phyloP scores from a whole-genome alignment of 129 eudicot genomes.

The Erigeron canadensis region DNA sequence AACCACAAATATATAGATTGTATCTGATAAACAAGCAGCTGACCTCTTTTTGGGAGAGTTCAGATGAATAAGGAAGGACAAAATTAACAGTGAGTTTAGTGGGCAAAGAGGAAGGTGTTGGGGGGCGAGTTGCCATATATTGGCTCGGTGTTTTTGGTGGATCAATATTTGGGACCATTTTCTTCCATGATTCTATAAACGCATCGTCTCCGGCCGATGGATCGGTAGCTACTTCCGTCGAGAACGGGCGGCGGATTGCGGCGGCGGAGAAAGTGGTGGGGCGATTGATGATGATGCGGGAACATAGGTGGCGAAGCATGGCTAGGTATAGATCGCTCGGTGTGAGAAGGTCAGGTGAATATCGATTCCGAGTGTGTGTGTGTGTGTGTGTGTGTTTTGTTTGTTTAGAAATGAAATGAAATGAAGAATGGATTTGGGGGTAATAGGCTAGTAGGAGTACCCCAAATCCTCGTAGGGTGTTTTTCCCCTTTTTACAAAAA shows the following conservation, averaged over 20 bases:
- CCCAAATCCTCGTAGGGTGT: too few relatives aligned
- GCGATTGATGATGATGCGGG: conserved; percentile 45
- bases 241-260: conserved; percentile 34
- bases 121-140: conserved; percentile 62
- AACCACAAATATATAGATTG: not conserved
- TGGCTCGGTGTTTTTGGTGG: conserved; percentile 77
- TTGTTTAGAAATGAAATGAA: not conserved
- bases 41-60: conserved; percentile 60
- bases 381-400: too few relatives aligned
- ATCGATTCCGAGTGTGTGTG: conserved; percentile 4
- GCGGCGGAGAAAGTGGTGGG: conserved; percentile 35
- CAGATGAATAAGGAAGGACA: conserved; percentile 63
- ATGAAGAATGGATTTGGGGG: not conserved
- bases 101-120: conserved; percentile 65
- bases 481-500: too few relatives aligned
- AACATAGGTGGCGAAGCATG: conserved; percentile 59
- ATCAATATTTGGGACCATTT: conserved; percentile 53
- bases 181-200: conserved; percentile 63
- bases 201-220: conserved; percentile 33
- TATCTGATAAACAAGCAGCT: not conserved
- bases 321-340: conserved; percentile 44
- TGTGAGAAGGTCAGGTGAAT: conserved; percentile 35
- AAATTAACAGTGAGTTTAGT: conserved; percentile 76
- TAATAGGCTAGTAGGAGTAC: too few relatives aligned
- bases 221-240: conserved; percentile 54